A percentile compares a stretch with the other conserved stretches of the same genome.
phyloP scores from a whole-genome alignment of 306 rosid species.

The Trifolium repens region DNA sequence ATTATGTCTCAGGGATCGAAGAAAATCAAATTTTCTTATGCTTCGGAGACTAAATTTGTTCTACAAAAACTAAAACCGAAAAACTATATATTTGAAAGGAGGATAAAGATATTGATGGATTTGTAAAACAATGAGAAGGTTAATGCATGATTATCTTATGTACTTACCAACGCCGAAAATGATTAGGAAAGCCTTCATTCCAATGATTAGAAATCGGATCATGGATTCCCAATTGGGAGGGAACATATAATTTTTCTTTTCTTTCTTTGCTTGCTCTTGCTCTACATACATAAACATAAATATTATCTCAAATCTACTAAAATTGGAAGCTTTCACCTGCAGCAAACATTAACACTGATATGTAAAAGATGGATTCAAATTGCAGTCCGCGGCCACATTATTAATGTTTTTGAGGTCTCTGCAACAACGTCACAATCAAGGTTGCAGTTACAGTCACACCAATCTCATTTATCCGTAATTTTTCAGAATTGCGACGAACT shows the following conservation, averaged over 20 bases:
- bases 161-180: slow-evolving; percentile 50
- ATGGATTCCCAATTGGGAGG: slow-evolving; percentile 48
- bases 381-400: neutral
- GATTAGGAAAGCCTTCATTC: slow-evolving; percentile 46
- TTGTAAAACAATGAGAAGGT: neutral
- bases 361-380: neutral
- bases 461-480: neutral
- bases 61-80: neutral
- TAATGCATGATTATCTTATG: neutral
- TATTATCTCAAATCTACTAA: neutral
- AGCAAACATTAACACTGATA: neutral
- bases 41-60: neutral
- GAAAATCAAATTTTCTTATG: neutral
- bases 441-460: neutral
- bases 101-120: neutral
- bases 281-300: slow-evolving; percentile 13
- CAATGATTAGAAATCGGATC: slow-evolving; percentile 25
- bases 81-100: neutral
- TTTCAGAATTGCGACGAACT: neutral
- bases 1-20: neutral
- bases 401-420: neutral
- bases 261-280: slow-evolving; percentile 39
- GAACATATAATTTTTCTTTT: neutral
- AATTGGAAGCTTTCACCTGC: neutral
- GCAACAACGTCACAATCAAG: neutral